These are phyloP conservation scores for Colletotrichum costaricense DNA, from an alignment of 2,329 filamentous ascomycete species.

Conservation along the genomic window DNA sequence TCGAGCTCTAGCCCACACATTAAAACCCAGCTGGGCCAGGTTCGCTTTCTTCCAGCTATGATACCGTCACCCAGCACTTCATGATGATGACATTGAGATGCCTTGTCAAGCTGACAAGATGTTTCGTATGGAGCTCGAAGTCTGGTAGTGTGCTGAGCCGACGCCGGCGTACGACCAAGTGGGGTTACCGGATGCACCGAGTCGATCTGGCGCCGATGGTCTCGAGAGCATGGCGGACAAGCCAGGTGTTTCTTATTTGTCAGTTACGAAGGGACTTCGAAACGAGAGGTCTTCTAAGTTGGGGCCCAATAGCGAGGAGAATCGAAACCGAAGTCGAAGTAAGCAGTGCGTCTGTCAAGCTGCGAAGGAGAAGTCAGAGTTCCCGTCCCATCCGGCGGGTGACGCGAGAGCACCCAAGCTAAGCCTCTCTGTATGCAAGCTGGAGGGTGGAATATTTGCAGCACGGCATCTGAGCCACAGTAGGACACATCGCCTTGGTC, in stretches of 20 bases:
- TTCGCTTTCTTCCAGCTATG: neutral
- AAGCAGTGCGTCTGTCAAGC: slow-evolving; percentile 4
- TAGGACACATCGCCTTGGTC: slow-evolving; percentile 4
- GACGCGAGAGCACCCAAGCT: slow-evolving; percentile 14
- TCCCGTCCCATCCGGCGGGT: slow-evolving; percentile 13
- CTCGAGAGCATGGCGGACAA: neutral
- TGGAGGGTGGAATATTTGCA: neutral
- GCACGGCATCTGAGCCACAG: slow-evolving; percentile 23
- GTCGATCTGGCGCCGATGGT: slow-evolving; percentile 27
- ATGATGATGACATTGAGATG: slow-evolving; percentile 22
- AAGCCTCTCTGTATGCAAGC: slow-evolving; percentile 21
- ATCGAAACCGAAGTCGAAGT: neutral
- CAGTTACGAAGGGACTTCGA: neutral
- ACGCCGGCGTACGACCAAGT: slow-evolving; percentile 21
- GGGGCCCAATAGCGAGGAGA: neutral
- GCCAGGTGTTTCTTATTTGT: slow-evolving; percentile 18
- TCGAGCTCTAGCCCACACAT: neutral
- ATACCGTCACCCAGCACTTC: neutral
- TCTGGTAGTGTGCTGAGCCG: slow-evolving; percentile 11
- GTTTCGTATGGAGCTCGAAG: neutral
- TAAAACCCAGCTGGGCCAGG: neutral
- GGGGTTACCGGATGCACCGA: neutral
- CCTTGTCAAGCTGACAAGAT: neutral
- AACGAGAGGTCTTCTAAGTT: neutral
- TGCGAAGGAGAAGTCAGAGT: neutral